A percentile compares a stretch with the other conserved stretches of the same genome.
These are phyloP conservation scores for Colletotrichum caudatum DNA, from an alignment of 2,329 filamentous ascomycete species.

Conservation along the genomic window DNA sequence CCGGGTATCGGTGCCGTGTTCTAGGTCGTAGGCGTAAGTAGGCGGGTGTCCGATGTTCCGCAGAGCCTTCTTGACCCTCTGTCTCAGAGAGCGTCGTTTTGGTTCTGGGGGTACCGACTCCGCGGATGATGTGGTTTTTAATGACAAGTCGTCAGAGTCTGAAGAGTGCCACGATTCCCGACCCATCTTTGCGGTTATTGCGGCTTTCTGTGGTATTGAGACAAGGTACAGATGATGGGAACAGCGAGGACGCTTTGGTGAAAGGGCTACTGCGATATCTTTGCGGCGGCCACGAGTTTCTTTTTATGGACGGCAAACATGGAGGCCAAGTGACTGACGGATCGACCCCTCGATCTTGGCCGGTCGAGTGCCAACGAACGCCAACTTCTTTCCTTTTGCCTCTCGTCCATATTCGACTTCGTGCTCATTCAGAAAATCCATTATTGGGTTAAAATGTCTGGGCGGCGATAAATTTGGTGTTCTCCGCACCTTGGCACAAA, in stretches of 20 bases:
- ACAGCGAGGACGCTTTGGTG: background rate
- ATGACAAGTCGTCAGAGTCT: constrained; percentile 33
- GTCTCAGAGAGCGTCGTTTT: constrained; percentile 26
- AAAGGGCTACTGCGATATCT: background rate
- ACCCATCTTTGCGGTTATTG: constrained; percentile 14
- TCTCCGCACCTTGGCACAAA: background rate
- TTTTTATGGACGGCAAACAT: background rate
- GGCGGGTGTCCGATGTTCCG: constrained; percentile 31
- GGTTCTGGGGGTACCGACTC: background rate
- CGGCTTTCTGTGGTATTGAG: background rate
- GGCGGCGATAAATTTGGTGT: background rate
- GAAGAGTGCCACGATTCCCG: constrained; percentile 9
- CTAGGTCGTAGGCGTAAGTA: constrained; percentile 34
- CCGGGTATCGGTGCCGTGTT: constrained; percentile 23
- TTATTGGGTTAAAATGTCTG: background rate
- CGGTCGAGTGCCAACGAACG: background rate
- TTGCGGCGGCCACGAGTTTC: background rate
- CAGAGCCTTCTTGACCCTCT: constrained; percentile 26
- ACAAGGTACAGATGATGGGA: background rate
- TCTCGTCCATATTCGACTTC: background rate
- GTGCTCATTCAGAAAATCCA: background rate
- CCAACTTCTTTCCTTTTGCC: background rate
- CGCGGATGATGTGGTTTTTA: constrained; percentile 21
- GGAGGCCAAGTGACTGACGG: background rate
- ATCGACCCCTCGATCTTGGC: background rate